A percentile compares a stretch with the other conserved stretches of the same genome.
These are phyloP conservation scores for Talaromyces adpressus DNA, from an alignment of 495 filamentous ascomycete species.

Conservation along the genomic window DNA sequence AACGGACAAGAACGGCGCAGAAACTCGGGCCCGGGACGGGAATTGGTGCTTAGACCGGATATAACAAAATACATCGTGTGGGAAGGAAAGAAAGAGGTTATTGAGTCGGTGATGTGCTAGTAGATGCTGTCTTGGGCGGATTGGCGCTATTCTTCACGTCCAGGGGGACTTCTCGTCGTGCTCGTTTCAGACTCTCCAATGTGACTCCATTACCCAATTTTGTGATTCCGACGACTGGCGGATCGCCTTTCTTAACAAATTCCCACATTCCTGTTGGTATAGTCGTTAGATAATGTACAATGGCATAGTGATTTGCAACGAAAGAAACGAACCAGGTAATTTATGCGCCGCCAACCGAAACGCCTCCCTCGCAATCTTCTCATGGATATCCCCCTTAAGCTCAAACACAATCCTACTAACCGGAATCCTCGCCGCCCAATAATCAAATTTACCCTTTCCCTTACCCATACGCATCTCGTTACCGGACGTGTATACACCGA, in stretches of 20 bases:
- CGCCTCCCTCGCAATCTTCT: slow-evolving; percentile 89
- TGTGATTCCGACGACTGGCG: slow-evolving; percentile 86
- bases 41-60: slow-evolving; percentile 36
- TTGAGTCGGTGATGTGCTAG: slow-evolving; percentile 33
- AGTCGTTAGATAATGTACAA: neutral
- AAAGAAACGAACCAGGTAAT: slow-evolving; percentile 66
- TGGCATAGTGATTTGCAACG: neutral
- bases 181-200: slow-evolving; percentile 67
- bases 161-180: slow-evolving; percentile 58
- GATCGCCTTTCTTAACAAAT: slow-evolving; percentile 88
- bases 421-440: slow-evolving; percentile 84
- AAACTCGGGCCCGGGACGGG: slow-evolving; percentile 54
- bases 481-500: slow-evolving; percentile 90
- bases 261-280: slow-evolving; percentile 69
- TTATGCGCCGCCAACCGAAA: slow-evolving; percentile 93
- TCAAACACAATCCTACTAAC: slow-evolving; percentile 89
- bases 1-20: slow-evolving; percentile 44
- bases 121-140: slow-evolving; percentile 30
- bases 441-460: slow-evolving; percentile 94
- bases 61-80: slow-evolving; percentile 21
- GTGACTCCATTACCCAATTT: slow-evolving; percentile 79
- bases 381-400: slow-evolving; percentile 84
- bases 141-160: slow-evolving; percentile 25
- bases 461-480: slow-evolving; percentile 99
- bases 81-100: slow-evolving; percentile 20